Conservation (phyloP, 169 alveolate species). For the Plasmodium malariae region DNA sequence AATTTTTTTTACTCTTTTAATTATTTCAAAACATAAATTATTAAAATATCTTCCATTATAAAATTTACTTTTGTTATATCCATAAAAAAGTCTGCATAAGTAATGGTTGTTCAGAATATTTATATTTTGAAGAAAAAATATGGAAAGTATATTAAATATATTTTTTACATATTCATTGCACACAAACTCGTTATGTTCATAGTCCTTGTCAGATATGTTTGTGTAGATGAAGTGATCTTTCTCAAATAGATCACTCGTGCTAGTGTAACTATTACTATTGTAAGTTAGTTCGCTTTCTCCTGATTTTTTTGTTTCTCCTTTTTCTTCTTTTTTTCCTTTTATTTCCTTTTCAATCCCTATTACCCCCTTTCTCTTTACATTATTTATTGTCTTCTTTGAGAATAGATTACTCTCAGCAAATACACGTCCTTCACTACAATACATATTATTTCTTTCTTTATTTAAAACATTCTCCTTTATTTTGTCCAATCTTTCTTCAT, state of each 20-base stretch:
- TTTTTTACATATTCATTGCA: constrained; percentile 63
- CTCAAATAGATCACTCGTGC: background rate
- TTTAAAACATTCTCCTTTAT: background rate
- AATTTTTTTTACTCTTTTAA: constrained; percentile 74
- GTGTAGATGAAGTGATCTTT: constrained; percentile 28
- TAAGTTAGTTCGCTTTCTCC: too few species aligned
- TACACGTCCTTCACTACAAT: background rate
- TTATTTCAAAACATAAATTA: constrained; percentile 71
- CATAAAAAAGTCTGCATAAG: constrained; percentile 72
- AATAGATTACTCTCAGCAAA: background rate
- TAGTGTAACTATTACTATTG: background rate
- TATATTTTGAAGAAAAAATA: constrained; percentile 71
- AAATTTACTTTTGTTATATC: constrained; percentile 73
- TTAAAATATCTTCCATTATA: constrained; percentile 61
- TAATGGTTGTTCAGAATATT: constrained; percentile 61
- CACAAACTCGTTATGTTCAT: constrained; percentile 19
- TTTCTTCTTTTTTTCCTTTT: too few species aligned
- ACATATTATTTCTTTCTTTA: background rate
- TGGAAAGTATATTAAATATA: constrained; percentile 54
- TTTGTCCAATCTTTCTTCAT: background rate
- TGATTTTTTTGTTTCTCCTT: too few species aligned
- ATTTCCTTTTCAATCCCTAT: background rate
- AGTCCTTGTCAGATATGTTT: background rate
- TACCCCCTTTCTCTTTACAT: background rate
- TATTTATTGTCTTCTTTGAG: background rate